Evolutionary conservation across 2,329 filamentous ascomycete genomes (phyloP), one percentile per base, ranked within the genome.

Genomic region (Xylariaceae sp.): DNA sequence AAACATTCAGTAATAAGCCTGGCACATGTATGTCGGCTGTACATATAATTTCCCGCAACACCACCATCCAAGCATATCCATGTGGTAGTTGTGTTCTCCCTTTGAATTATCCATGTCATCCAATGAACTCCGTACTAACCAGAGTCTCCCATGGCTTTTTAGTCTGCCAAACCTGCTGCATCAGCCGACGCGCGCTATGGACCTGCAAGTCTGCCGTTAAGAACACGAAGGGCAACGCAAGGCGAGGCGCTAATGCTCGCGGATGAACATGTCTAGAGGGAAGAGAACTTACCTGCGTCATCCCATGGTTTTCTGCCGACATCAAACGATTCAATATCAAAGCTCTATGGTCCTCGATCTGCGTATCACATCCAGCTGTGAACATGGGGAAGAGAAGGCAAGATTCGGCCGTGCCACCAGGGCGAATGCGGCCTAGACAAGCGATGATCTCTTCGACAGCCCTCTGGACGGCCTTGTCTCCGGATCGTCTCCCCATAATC

Each of bases 381-480:
- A 95, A 95, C 75, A 95, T 86, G 0, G 91, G 91, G 63, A 95
- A 93, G 34, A 95, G 72, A 16, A 91, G 76, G 67, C 89, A 91
- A 7, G 85, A 87, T 72, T 94, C 91, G 0, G 90, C 89, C 14
- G 86, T 86, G 26, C 87, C 87, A 5, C 89, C 88, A 11, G 80
- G 76, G 11, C 85, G 77, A 45, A 95, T 84, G 33, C 82, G 82
- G 19, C 78, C 78, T 59, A 94, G 76, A 28, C 86, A 82, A 1
- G 77, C 75, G 24, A 91, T 76, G 41, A 94, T 88, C 59, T 84
- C 81, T 33, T 78, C 73, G 4, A 93, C 85, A 0, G 85, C 83
- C 9, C 77, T 75, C 64, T 87, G 86, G 0, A 95, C 88, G 19
- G 85, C 80, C 0, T 76, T 69, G 60, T 90, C 83, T 1, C 73